Evolutionary conservation across 305 asterid genomes (phyloP).

Genomic region (Ilex paraguariensis): DNA sequence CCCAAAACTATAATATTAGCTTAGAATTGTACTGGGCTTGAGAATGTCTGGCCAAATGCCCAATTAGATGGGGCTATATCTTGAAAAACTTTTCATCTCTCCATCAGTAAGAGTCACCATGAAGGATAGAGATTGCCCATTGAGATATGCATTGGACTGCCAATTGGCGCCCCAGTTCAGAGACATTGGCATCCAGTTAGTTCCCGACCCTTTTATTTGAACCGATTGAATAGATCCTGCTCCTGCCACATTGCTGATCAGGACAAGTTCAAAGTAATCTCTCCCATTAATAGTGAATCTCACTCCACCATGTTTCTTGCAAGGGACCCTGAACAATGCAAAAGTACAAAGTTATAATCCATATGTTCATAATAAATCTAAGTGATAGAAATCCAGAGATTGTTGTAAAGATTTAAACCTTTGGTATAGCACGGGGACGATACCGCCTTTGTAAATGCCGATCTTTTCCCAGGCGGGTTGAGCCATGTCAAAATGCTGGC

Average conservation of each 20-base stretch:
- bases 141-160: conserved; percentile 51
- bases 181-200: conserved; percentile 65
- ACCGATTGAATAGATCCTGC: conserved; percentile 49
- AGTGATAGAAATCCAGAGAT: background rate
- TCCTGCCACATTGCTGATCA: conserved; percentile 45
- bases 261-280: conserved; percentile 52
- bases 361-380: background rate
- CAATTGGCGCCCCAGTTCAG: conserved; percentile 85
- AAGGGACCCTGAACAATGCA: conserved; percentile 43
- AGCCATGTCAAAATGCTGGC: conserved; percentile 70
- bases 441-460: conserved; percentile 54
- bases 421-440: conserved; percentile 61
- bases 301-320: conserved; percentile 63
- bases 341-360: background rate
- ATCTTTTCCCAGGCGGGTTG: conserved; percentile 68
- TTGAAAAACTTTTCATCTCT: conserved; percentile 36
- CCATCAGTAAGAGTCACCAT: conserved; percentile 73
- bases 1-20: background rate
- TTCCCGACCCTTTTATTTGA: conserved; percentile 48
- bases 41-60: conserved; percentile 69
- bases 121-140: conserved; percentile 68
- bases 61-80: conserved; percentile 57
- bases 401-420: conserved; percentile 25
- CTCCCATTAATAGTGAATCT: conserved; percentile 61
- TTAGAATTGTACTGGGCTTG: conserved; percentile 45